Conservation (phyloP, 805 yeast species). For the Ogataea angusta region DNA sequence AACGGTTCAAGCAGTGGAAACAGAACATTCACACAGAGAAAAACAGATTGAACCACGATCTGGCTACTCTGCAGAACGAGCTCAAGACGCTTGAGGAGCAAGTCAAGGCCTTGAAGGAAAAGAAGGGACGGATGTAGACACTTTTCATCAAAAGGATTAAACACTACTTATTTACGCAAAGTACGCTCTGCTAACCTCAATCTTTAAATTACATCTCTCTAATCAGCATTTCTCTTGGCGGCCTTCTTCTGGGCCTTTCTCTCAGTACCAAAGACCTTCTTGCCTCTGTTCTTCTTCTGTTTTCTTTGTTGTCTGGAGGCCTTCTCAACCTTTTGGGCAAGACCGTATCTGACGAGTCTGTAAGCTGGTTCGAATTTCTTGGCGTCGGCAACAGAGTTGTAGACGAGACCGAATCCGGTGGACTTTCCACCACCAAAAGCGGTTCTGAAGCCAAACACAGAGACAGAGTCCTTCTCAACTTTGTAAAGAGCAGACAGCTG, state of each 20-base stretch:
- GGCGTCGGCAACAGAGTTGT: conserved; percentile 97
- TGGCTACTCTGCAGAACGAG: conserved; percentile 82
- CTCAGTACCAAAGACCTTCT: conserved; percentile 99
- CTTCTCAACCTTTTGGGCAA: conserved; percentile 94
- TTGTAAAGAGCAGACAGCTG: conserved; percentile 58
- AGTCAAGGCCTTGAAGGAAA: conserved; percentile 59
- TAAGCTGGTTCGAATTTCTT: conserved; percentile 98
- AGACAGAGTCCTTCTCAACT: conserved; percentile 66
- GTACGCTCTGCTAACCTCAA: conserved; percentile 8
- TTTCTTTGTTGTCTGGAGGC: conserved; percentile 99
- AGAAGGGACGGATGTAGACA: conserved; percentile 39
- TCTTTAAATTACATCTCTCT: conserved; percentile 28
- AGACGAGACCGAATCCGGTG: conserved; percentile 98
- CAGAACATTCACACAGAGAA: conserved; percentile 93
- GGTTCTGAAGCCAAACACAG: conserved; percentile 99
- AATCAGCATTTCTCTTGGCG: conserved; percentile 88
- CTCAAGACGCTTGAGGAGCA: conserved; percentile 73
- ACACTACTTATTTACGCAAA: conserved; percentile 10
- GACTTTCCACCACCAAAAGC: conserved; percentile 99
- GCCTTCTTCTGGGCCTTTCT: conserved; percentile 88
- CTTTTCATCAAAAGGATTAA: conserved; percentile 4
- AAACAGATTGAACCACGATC: conserved; percentile 87
- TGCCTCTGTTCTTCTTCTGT: conserved; percentile 99
- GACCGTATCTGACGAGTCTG: conserved; percentile 99
- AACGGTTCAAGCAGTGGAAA: conserved; percentile 98